Conservation (phyloP, 1,284 basidiomycete genomes). For the Wolfiporia cocos region DNA sequence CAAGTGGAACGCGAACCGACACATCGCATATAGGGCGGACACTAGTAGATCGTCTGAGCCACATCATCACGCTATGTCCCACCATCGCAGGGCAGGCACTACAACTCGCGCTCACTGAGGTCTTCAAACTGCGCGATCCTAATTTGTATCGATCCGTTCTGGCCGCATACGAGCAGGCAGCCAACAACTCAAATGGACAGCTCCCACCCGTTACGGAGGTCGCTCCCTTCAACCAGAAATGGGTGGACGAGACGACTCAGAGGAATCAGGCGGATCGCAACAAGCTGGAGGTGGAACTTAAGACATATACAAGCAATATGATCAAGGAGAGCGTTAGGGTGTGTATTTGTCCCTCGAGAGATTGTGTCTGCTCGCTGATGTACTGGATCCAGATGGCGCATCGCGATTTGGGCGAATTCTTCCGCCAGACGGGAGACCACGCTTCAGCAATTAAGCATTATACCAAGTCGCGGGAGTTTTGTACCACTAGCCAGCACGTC, state of each 20-base stretch:
- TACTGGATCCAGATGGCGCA: slow-evolving; percentile 55
- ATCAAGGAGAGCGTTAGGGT: slow-evolving; percentile 93
- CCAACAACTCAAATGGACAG: slow-evolving; percentile 31
- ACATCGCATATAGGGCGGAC: slow-evolving; percentile 45
- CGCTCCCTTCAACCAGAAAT: slow-evolving; percentile 46
- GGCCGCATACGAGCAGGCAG: slow-evolving; percentile 49
- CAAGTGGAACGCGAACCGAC: background rate
- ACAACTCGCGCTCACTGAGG: slow-evolving; percentile 53
- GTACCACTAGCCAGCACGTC: slow-evolving; percentile 78
- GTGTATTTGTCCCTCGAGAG: slow-evolving; percentile 22
- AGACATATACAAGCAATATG: slow-evolving; percentile 86
- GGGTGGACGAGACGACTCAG: slow-evolving; percentile 58
- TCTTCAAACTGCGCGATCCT: slow-evolving; percentile 58
- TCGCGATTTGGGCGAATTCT: slow-evolving; percentile 76
- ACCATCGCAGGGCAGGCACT: slow-evolving; percentile 64
- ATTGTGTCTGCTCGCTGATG: background rate
- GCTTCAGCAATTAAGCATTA: slow-evolving; percentile 68
- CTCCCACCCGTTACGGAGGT: slow-evolving; percentile 44
- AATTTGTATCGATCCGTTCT: slow-evolving; percentile 50
- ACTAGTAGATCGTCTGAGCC: slow-evolving; percentile 61
- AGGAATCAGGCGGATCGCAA: slow-evolving; percentile 61
- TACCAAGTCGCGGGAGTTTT: slow-evolving; percentile 82
- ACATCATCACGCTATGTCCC: slow-evolving; percentile 59
- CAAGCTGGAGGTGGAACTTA: slow-evolving; percentile 83
- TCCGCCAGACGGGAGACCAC: slow-evolving; percentile 66